Evolutionary conservation across 2,329 filamentous ascomycete species (phyloP), one percentile per base, ranked within the genome.

Genomic region (Calonectria fujianensis): DNA sequence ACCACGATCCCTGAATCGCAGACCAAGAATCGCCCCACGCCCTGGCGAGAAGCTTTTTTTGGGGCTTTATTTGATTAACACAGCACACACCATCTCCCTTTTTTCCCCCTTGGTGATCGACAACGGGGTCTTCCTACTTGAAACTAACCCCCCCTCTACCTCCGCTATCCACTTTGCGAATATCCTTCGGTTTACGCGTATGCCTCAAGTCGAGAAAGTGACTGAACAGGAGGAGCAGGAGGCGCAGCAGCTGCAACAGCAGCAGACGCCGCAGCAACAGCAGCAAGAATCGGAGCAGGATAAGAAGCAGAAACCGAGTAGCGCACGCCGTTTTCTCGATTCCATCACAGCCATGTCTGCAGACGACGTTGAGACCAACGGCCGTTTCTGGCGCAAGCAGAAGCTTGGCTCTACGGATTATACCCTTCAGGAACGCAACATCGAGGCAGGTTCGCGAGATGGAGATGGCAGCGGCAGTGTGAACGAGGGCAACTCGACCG

Each of bases 371-470:
- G 57, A 63, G 59, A 35, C 54, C 48, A 75, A 77, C 72, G 69
- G 72, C 50, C 82, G 81, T 61, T 81, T 82, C 74, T 83, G 82
- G 82, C 80, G 79, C 73, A 84, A 82, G 68, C 74, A 79, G 70
- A 82, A 83, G 72, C 76, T 82, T 10, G 79, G 77, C 24, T 83
- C 82, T 2, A 79, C 78, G 48, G 80, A 84, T 72, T 81, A 80
- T 54, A 79, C 73, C 29, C 76, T 84, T n/a, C 76, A 82, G 61
- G 82, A 80, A 13, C 78, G 78, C 54, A 77, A 76, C 57, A 57
- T 75, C 66, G 70, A 66, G 18, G 50, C 67, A 31, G 76, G 67
- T 37, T 74, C 74, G 24, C 75, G 72, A 31, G 80, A 80, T 29
- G 76, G 48, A 31, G 81, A 79, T 16, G 76, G 73, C 50, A 77